Base-by-base conservation (phyloP, 1,284 basidiomycete species). In the Anthracocystis panici-leucophaei region DNA sequence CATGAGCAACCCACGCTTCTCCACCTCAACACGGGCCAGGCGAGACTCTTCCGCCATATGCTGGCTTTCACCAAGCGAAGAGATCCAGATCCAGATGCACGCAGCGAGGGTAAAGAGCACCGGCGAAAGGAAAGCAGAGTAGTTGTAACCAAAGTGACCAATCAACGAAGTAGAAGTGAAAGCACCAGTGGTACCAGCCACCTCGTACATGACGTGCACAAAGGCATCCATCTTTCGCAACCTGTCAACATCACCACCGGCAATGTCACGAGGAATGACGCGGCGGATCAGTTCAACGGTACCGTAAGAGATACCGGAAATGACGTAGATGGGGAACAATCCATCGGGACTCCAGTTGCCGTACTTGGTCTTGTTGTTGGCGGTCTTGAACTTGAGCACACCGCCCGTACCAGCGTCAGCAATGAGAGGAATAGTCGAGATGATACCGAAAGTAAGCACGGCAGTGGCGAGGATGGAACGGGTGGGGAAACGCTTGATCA, bases 271-370 rank as follows among this genome's bases (percentile, higher is more conserved):
- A 27, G 79, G 82, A 31, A 86, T 86, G 70, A 86, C 82, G 42
- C 85, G 78, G 40, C 86, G 81, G 63, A 86, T 86, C 16, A 86
- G 74, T 64, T 86, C 86, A 41, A 86, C 82, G 72, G 84, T 86
- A 41, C 85, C 85, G 70, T 86, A 85, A 12, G 78, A 69, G 64
- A 86, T 71, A 64, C 85, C 85, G n/a, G 79, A 78, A 56, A 80
- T 68, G 35, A 70, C 72, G 65, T 80, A 83, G 60, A 82, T 79
- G 68, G 75, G 77, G 75, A 86, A 86, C 51, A 86, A 73, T 10
- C 72, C 79, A 61, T 86, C 81, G 42, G 85, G 84, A 49, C 77
- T 68, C 80, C 80, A 86, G 23, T 55, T 57, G 21, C 85, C 85
- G 68, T 86, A 86, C 52, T 80, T 57, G 54, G 65, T 75, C 74